Percentiles rank a stretch among this genome's conserved stretches.
phyloP scores from a whole-genome alignment of 805 yeast genomes.

The Ogataea chonburiensis region DNA sequence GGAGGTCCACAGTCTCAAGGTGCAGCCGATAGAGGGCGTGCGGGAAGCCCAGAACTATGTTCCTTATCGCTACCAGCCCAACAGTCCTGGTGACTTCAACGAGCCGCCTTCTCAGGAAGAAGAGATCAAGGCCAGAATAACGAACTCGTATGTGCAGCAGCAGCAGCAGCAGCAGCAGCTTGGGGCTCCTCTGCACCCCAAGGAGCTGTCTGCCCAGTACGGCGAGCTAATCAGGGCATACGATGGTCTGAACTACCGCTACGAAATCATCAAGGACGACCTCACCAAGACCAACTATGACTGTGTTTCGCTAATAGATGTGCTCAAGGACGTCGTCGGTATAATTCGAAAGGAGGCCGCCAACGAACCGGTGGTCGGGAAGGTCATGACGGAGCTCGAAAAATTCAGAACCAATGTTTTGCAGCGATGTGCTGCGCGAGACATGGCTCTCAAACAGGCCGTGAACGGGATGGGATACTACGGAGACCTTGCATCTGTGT shows the following conservation, averaged over 20 bases:
- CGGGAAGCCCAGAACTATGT: constrained; percentile 27
- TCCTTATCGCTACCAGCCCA: constrained; percentile 26
- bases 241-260: constrained; percentile 41
- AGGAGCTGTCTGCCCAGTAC: constrained; percentile 21
- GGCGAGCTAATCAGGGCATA: constrained; percentile 45
- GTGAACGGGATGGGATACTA: constrained; percentile 23
- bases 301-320: constrained; percentile 50
- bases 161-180: constrained; percentile 19
- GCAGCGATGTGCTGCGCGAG: constrained; percentile 34
- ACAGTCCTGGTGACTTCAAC: constrained; percentile 22
- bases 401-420: constrained; percentile 29
- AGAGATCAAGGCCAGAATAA: constrained; percentile 25
- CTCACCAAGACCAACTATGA: constrained; percentile 51
- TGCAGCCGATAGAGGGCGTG: constrained; percentile 12
- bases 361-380: constrained; percentile 9
- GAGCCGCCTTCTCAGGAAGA: constrained; percentile 24
- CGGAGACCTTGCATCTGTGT: constrained; percentile 12
- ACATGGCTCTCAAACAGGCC: constrained; percentile 29
- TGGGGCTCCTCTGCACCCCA: constrained; percentile 18
- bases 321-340: constrained; percentile 27
- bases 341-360: constrained; percentile 14
- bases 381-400: constrained; percentile 25
- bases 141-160: constrained; percentile 25
- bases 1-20: constrained; percentile 31
- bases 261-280: constrained; percentile 49